These are phyloP conservation scores for Saccharomycopsis amapae DNA, from an alignment of 805 yeast genomes.

Conservation along the genomic window DNA sequence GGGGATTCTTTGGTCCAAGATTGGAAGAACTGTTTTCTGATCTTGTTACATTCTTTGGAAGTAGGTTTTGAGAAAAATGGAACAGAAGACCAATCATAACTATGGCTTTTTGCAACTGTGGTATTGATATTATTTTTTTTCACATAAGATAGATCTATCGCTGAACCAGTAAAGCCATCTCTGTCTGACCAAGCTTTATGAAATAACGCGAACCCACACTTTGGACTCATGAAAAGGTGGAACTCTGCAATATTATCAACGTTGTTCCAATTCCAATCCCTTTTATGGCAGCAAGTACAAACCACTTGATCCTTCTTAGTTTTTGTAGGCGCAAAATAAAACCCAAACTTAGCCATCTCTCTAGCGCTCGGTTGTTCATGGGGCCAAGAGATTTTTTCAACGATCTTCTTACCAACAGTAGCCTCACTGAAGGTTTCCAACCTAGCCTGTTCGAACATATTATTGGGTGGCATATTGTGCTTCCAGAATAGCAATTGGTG, in stretches of 20 bases:
- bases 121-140: conserved; percentile 21
- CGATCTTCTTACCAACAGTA: conserved; percentile 19
- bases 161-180: conserved; percentile 18
- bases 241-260: conserved; percentile 43
- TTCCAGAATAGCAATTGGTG: no score
- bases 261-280: conserved; percentile 52
- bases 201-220: conserved; percentile 31
- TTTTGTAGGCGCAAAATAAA: conserved; percentile 52
- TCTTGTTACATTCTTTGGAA: conserved; percentile 26
- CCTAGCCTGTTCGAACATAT: conserved; percentile 6
- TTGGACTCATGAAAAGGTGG: conserved; percentile 34
- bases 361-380: conserved; percentile 27
- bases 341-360: conserved; percentile 51
- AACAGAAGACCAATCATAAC: conserved; percentile 23
- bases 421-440: conserved; percentile 6
- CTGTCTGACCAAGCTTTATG: conserved; percentile 22
- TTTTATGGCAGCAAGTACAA: conserved; percentile 49
- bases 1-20: conserved; percentile 44
- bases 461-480: neutral
- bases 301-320: conserved; percentile 44
- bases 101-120: neutral
- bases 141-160: conserved; percentile 25
- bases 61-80: conserved; percentile 31
- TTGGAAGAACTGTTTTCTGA: conserved; percentile 34
- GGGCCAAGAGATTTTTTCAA: conserved; percentile 24